phyloP scores from a whole-genome alignment of 257 asterid species.

The Solanum rostratum region DNA sequence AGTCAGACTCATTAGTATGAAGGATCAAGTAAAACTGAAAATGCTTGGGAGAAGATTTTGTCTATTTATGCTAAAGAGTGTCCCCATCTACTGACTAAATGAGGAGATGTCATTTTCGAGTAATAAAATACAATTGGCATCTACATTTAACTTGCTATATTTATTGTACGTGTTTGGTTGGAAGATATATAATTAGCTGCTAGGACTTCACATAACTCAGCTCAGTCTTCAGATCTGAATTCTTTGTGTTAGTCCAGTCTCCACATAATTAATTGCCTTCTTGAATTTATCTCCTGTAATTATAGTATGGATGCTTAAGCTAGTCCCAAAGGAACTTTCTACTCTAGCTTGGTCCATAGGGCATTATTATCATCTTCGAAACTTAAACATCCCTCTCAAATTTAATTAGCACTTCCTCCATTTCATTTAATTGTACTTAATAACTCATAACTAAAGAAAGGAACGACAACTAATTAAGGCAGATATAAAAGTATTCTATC shows the following conservation, averaged over 20 bases:
- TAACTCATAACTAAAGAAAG: not conserved
- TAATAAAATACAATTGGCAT: not conserved
- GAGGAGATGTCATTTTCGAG: not conserved
- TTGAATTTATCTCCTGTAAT: not conserved
- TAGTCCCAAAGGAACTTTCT: not conserved
- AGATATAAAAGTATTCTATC: too few species aligned
- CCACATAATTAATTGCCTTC: not conserved
- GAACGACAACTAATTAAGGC: not conserved
- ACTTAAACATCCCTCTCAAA: not conserved
- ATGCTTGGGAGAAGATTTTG: not conserved
- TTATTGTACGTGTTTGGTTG: not conserved
- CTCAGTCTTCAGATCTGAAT: not conserved
- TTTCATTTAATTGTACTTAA: not conserved
- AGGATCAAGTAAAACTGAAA: not conserved
- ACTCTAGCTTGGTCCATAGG: not conserved
- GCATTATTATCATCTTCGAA: not conserved
- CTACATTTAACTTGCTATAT: not conserved
- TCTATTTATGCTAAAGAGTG: not conserved
- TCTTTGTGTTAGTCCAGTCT: not conserved
- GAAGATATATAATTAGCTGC: not conserved
- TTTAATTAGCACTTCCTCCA: not conserved
- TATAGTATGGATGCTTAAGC: not conserved
- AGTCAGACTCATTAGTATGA: not conserved
- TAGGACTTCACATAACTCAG: not conserved
- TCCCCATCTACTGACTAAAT: not conserved